phyloP scores from a whole-genome alignment of 1,284 basidiomycete genomes.

The Papiliotrema flavescens region DNA sequence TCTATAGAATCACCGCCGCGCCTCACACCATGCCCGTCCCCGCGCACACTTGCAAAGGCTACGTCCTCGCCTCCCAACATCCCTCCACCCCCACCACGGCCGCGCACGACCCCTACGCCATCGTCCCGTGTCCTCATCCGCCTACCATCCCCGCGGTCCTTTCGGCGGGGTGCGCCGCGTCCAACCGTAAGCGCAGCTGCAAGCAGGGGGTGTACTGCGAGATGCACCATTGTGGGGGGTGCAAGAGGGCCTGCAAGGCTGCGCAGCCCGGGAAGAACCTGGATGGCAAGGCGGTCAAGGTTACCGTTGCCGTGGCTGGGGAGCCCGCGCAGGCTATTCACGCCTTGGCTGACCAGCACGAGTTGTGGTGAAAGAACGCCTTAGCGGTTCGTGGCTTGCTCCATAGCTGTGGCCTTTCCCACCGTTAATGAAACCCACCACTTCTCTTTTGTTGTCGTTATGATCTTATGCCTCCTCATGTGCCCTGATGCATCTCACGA shows the following conservation, averaged over 20 bases:
- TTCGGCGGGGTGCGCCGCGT: background rate
- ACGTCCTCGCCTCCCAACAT: slow-evolving; percentile 10
- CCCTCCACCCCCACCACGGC: slow-evolving; percentile 1
- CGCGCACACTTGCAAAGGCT: slow-evolving; percentile 13
- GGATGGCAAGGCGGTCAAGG: background rate
- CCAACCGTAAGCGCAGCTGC: slow-evolving; percentile 3
- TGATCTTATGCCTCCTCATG: no score
- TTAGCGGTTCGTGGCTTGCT: no score
- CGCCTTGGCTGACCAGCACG: background rate
- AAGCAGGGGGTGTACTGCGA: slow-evolving; percentile 9
- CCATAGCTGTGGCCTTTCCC: no score
- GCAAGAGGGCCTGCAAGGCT: slow-evolving; percentile 9
- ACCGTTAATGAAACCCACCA: no score
- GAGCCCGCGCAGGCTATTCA: background rate
- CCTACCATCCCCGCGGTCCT: background rate
- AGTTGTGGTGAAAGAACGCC: background rate
- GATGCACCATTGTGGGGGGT: slow-evolving; percentile 15
- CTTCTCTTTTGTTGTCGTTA: no score
- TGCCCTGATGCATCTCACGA: no score
- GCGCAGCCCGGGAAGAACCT: background rate
- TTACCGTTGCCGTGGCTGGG: no score
- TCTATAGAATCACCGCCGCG: background rate
- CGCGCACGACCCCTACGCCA: slow-evolving; percentile 11
- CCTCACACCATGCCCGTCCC: slow-evolving; percentile 8
- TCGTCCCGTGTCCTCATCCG: slow-evolving; percentile 15